phyloP scores from a whole-genome alignment of 2,329 filamentous ascomycete genomes.

The Gnomoniopsis smithogilvyi region DNA sequence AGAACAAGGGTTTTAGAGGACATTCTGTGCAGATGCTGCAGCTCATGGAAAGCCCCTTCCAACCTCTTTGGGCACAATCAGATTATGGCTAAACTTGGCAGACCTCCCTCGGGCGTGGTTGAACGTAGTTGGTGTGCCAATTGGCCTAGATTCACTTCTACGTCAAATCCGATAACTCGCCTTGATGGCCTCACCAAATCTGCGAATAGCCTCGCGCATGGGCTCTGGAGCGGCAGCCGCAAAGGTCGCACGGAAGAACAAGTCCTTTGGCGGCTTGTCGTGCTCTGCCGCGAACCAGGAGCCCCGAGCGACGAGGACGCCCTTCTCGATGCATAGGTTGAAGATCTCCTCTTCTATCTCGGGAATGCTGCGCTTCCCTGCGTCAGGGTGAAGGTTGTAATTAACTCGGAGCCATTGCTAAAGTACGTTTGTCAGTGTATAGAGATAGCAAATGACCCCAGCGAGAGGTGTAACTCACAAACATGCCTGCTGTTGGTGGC shows the following conservation, averaged over 20 bases:
- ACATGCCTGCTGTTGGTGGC: slow-evolving; percentile 87
- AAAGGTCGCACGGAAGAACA: slow-evolving; percentile 91
- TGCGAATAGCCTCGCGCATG: slow-evolving; percentile 68
- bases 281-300: slow-evolving; percentile 87
- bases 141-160: background rate
- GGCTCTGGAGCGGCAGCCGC: slow-evolving; percentile 71
- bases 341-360: slow-evolving; percentile 88
- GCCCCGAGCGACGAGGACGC: slow-evolving; percentile 78
- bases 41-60: no score
- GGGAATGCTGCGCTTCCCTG: slow-evolving; percentile 48
- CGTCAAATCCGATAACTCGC: slow-evolving; percentile 42
- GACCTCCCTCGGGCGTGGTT: background rate
- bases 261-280: slow-evolving; percentile 52
- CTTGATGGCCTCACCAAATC: slow-evolving; percentile 74
- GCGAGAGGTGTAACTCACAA: slow-evolving; percentile 56
- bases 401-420: slow-evolving; percentile 73
- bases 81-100: background rate
- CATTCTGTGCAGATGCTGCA: no score
- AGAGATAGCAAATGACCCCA: no score
- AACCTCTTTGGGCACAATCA: no score
- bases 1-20: no score
- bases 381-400: slow-evolving; percentile 62
- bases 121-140: background rate
- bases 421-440: background rate
- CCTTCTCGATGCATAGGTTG: slow-evolving; percentile 67